Percentiles rank a stretch among this genome's conserved stretches.
Evolutionary conservation across 2,329 filamentous ascomycete species (phyloP).

Genomic region (Diaporthe sp.): DNA sequence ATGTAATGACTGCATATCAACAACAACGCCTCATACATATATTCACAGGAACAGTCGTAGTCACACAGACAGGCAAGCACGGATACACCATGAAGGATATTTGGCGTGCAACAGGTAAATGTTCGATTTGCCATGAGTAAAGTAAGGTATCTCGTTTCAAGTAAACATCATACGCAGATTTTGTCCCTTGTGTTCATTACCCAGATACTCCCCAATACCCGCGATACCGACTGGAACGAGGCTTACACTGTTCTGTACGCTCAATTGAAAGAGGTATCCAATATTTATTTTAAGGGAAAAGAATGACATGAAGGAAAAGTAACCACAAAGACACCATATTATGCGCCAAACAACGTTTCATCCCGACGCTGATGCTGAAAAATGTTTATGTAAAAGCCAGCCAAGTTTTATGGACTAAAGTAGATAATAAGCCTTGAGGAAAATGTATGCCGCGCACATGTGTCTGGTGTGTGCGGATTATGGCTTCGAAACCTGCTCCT

Average conservation of each 20-base stretch:
- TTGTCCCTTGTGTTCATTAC: conserved; percentile 20
- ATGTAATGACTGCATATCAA: not conserved
- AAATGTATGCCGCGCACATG: not conserved
- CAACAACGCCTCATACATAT: no score
- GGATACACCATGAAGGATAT: not conserved
- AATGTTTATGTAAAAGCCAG: conserved; percentile 16
- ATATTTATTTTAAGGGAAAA: not conserved
- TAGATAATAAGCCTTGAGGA: conserved; percentile 3
- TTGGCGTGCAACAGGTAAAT: conserved; percentile 14
- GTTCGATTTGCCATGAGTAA: conserved; percentile 13
- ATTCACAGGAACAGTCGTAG: not conserved
- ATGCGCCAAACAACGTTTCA: conserved; percentile 33
- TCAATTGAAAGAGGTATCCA: conserved; percentile 22
- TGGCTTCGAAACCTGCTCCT: conserved; percentile 71
- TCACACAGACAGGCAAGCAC: not conserved
- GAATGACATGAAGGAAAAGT: conserved; percentile 21
- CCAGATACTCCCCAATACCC: not conserved
- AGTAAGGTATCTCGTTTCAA: conserved; percentile 10
- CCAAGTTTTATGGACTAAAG: conserved; percentile 28
- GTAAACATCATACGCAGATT: conserved; percentile 22
- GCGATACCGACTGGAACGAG: conserved; percentile 3
- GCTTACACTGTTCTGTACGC: conserved; percentile 8
- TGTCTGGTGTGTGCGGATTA: conserved; percentile 43
- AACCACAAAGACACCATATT: conserved; percentile 35
- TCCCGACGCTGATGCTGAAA: conserved; percentile 41